A percentile compares a stretch with the other conserved stretches of the same genome.
These are phyloP conservation scores for Bipolaris zeicola DNA, from an alignment of 2,329 filamentous ascomycete genomes.

Conservation along the genomic window DNA sequence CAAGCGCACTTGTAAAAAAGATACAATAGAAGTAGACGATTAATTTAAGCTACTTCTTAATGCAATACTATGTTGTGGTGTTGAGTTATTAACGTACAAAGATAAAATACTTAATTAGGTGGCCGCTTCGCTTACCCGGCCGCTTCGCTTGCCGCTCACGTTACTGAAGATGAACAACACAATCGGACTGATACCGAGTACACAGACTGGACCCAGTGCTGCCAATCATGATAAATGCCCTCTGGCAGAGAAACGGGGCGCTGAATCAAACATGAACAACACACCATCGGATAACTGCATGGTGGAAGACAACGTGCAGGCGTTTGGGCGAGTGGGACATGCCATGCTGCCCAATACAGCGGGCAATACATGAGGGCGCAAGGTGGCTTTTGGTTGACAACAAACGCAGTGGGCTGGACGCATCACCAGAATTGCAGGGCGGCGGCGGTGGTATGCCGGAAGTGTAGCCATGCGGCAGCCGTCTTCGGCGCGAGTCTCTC, in stretches of 20 bases:
- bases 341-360: conserved; percentile 21
- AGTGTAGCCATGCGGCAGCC: conserved; percentile 1
- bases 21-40: no score
- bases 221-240: not conserved
- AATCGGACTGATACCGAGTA: not conserved
- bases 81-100: no score
- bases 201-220: not conserved
- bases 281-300: conserved; percentile 22
- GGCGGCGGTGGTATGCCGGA: not conserved
- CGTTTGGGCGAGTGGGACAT: conserved; percentile 26
- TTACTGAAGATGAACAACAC: not conserved
- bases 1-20: no score
- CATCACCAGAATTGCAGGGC: conserved; percentile 3
- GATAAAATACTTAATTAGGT: no score
- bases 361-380: conserved; percentile 15
- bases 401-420: conserved; percentile 18
- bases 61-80: no score
- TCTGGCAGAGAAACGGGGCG: conserved; percentile 1
- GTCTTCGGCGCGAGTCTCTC: conserved; percentile 7
- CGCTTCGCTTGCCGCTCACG: no score
- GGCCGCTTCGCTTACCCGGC: no score
- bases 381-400: conserved; percentile 13
- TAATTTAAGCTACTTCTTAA: no score
- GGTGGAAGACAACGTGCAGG: conserved; percentile 20
- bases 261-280: conserved; percentile 15